phyloP scores from a whole-genome alignment of 2,329 filamentous ascomycete species.

The Sporothrix dimorphospora region DNA sequence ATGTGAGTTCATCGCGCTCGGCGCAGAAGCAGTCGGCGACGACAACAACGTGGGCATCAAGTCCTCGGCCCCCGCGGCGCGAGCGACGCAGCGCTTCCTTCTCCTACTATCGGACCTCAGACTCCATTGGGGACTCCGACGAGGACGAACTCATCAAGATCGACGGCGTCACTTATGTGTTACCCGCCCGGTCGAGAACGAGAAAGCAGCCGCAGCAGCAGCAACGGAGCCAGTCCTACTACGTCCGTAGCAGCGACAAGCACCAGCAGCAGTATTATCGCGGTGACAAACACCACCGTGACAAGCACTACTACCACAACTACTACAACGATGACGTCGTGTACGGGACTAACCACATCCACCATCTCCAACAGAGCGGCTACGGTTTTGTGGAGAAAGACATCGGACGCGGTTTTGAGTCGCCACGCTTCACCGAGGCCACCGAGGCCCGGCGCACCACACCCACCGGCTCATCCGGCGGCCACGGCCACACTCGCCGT shows the following conservation, averaged over 20 bases:
- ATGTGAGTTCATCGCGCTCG: conserved; percentile 62
- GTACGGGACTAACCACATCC: conserved; percentile 62
- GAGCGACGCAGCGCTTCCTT: conserved; percentile 59
- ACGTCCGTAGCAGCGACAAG: conserved; percentile 3
- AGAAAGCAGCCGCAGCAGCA: conserved; percentile 43
- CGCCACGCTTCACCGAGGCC: conserved; percentile 47
- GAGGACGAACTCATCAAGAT: conserved; percentile 63
- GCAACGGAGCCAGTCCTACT: conserved; percentile 27
- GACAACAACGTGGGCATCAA: conserved; percentile 51
- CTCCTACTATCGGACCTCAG: conserved; percentile 62
- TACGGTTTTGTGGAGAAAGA: conserved; percentile 42
- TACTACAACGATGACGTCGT: conserved; percentile 53
- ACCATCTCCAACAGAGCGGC: conserved; percentile 55
- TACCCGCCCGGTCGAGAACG: conserved; percentile 56
- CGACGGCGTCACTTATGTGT: conserved; percentile 56
- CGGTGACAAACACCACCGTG: conserved; percentile 33
- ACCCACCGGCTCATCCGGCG: conserved; percentile 45
- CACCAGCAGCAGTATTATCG: conserved; percentile 4
- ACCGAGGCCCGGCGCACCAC: conserved; percentile 42
- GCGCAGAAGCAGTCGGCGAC: conserved; percentile 46
- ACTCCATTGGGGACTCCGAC: conserved; percentile 65
- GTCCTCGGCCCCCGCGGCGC: conserved; percentile 50
- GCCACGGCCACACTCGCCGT: conserved; percentile 39
- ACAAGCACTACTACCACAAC: neutral
- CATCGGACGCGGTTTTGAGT: conserved; percentile 46